phyloP scores from a whole-genome alignment of 257 asterid species.

The Ligustrum vulgare region DNA sequence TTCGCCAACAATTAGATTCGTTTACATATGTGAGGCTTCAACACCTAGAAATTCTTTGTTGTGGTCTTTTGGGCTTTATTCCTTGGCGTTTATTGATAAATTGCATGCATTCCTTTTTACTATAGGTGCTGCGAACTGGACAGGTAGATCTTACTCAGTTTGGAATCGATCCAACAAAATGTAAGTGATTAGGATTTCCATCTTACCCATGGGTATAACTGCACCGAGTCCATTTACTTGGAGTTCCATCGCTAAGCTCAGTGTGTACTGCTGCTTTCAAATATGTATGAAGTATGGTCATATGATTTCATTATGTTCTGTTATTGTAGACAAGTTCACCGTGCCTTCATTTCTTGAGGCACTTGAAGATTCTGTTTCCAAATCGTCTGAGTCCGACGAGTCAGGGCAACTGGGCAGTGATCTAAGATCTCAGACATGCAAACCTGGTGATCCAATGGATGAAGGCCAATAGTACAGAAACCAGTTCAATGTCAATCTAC shows the following conservation, averaged over 20 bases:
- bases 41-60: slow-evolving; percentile 2
- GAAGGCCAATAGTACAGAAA: slow-evolving; percentile 55
- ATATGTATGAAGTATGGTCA: background rate
- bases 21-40: slow-evolving; percentile 73
- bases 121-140: slow-evolving; percentile 90
- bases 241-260: background rate
- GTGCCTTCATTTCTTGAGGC: slow-evolving; percentile 97
- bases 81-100: background rate
- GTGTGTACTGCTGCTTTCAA: background rate
- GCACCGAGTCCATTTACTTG: background rate
- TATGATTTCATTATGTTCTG: slow-evolving; percentile 15
- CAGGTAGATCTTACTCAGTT: slow-evolving; percentile 87
- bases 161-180: slow-evolving; percentile 85
- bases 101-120: slow-evolving; percentile 18
- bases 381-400: slow-evolving; percentile 29
- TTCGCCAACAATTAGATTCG: slow-evolving; percentile 92
- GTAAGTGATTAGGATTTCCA: slow-evolving; percentile 43
- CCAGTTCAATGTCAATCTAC: background rate
- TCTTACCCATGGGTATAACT: background rate
- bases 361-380: slow-evolving; percentile 61
- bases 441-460: slow-evolving; percentile 65
- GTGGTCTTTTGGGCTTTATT: slow-evolving; percentile 10
- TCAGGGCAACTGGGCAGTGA: slow-evolving; percentile 43
- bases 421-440: slow-evolving; percentile 45
- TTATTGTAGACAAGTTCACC: slow-evolving; percentile 67